Evolutionary conservation across 2,329 filamentous ascomycete species (phyloP), one percentile per base, ranked within the genome.

Genomic region (Fusarium praegraminearum): DNA sequence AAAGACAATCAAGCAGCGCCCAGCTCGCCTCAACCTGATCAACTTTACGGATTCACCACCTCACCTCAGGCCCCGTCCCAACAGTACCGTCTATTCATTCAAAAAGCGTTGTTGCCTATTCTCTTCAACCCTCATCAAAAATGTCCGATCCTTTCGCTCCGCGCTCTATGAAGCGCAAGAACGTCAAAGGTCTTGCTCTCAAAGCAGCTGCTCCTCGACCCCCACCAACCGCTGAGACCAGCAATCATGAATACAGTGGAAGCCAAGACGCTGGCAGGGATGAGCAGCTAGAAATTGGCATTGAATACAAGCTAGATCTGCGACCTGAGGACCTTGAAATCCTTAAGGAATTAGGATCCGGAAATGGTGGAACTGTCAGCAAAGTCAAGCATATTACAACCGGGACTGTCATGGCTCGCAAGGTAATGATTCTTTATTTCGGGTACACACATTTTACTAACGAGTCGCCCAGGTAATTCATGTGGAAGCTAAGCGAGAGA

Each of bases 111-210:
- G 46, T 62, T 57, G n/a, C 18, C 36, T 35, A 11, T 45, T 28
- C 44, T 26, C 52, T 40, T 12, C n/a, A 20, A 20, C 7, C 11
- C 36, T 40, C 36, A 13, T 12, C 20, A 40, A 40, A 71, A 78
- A 91, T 91, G 89, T 85, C 86, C 74, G 88, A 90, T 76, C 77
- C 82, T 35, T 90, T 90, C 73, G 87, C 87, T 69, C 87, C 87
- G 81, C 88, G 88, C 81, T 97, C 96, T 67, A 92, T 99, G 90
- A 98, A 98, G 90, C 91, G 95, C 86, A 98, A 98, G 89, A 99
- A 99, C 80, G 92, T 97, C 81, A 98, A 98, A 84, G 95, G 94
- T 38, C 90, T 99, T 52, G 94, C 94, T 72, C 86, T 99, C 78
- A 94, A 89, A 76, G 90, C 93, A 51, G 90, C 91, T 26, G 87